These are phyloP conservation scores for Vaccinium darrowii DNA, from an alignment of 148 eudicot species.

Conservation along the genomic window DNA sequence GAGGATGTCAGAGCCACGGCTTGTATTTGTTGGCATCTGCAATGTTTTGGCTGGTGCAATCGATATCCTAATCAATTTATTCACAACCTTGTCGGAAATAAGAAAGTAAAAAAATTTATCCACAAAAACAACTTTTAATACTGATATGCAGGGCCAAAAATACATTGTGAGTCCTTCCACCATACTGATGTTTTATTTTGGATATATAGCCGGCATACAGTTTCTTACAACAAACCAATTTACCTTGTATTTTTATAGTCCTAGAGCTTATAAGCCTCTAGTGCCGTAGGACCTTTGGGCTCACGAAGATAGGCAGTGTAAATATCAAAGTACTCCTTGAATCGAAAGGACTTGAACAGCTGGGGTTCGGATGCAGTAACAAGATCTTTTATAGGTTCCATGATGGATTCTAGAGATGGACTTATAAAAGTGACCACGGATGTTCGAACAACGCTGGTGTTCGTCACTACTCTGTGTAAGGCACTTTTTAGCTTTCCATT, in stretches of 20 bases:
- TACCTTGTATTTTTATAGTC: not conserved
- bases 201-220: not conserved
- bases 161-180: not conserved
- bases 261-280: not conserved
- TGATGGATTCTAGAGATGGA: slow-evolving; percentile 19
- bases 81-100: not conserved
- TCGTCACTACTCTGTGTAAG: not conserved
- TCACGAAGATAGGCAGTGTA: not conserved
- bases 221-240: not conserved
- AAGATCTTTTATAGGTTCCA: slow-evolving; percentile 36
- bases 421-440: slow-evolving; percentile 30
- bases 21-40: not conserved
- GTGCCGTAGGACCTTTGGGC: not conserved
- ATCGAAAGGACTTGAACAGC: slow-evolving; percentile 25
- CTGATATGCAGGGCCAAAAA: not conserved
- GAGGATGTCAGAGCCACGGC: too few species aligned
- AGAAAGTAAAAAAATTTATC: not conserved
- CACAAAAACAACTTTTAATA: not conserved
- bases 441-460: slow-evolving; percentile 22
- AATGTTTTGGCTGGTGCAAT: not conserved
- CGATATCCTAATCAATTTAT: too few species aligned
- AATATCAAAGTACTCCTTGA: slow-evolving; percentile 12
- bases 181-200: not conserved
- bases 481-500: slow-evolving; percentile 35
- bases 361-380: slow-evolving; percentile 25